These are phyloP conservation scores for Coniella lustricola DNA, from an alignment of 2,329 filamentous ascomycete genomes.

Conservation along the genomic window DNA sequence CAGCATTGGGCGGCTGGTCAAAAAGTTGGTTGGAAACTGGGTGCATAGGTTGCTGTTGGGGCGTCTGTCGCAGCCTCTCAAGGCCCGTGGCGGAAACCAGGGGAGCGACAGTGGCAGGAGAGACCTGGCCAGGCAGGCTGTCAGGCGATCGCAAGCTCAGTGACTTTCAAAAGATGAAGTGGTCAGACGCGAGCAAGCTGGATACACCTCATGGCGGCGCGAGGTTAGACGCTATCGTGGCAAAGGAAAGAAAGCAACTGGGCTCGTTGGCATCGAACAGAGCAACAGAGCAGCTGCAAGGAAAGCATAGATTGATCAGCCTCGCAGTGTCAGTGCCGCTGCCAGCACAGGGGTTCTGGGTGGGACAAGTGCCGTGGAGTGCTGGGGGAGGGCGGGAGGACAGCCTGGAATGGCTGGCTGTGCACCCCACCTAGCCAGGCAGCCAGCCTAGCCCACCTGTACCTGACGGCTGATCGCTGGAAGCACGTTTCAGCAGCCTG, in stretches of 20 bases:
- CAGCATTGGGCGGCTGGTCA: slow-evolving; percentile 39
- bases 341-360: too few relatives aligned
- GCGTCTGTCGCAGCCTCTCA: slow-evolving; percentile 13
- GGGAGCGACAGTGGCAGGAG: slow-evolving; percentile 12
- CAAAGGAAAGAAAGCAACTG: slow-evolving; percentile 1
- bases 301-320: slow-evolving; percentile 8
- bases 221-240: background rate
- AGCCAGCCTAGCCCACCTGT: too few relatives aligned
- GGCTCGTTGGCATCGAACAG: slow-evolving; percentile 3
- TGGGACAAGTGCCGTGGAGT: too few relatives aligned
- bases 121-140: slow-evolving; percentile 13
- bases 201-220: slow-evolving; percentile 9
- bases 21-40: background rate
- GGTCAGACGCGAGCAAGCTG: slow-evolving; percentile 10
- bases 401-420: too few relatives aligned
- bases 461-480: too few relatives aligned
- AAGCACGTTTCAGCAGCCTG: too few relatives aligned
- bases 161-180: slow-evolving; percentile 3
- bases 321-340: background rate
- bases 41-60: background rate
- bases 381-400: too few relatives aligned
- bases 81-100: slow-evolving; percentile 11
- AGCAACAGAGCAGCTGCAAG: slow-evolving; percentile 8
- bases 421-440: too few relatives aligned
- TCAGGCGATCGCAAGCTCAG: slow-evolving; percentile 4